These are phyloP conservation scores for Xylariaceae sp. DNA, from an alignment of 2,329 filamentous ascomycete species.

Conservation along the genomic window DNA sequence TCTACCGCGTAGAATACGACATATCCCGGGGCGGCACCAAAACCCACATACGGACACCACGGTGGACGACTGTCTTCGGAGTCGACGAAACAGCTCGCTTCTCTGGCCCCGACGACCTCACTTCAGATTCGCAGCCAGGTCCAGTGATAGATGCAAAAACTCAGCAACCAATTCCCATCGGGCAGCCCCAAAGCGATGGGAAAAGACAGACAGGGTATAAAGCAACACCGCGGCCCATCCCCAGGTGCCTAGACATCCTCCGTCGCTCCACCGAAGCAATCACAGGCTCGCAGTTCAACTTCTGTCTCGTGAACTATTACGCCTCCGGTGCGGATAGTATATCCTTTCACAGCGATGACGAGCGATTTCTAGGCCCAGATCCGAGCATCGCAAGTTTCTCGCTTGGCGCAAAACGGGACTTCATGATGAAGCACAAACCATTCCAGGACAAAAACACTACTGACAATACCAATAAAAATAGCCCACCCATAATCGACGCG, in stretches of 20 bases:
- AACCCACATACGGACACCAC: conserved; percentile 54
- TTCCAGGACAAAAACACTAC: conserved; percentile 20
- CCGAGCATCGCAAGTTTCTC: conserved; percentile 74
- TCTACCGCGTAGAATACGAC: conserved; percentile 71
- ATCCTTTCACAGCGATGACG: conserved; percentile 75
- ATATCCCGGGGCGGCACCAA: conserved; percentile 63
- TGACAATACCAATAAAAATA: conserved; percentile 26
- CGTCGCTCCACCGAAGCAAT: conserved; percentile 60
- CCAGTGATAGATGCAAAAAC: conserved; percentile 42
- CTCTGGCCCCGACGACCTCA: background rate
- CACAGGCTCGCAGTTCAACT: conserved; percentile 68
- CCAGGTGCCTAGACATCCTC: conserved; percentile 63
- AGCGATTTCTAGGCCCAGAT: conserved; percentile 65
- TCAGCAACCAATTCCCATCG: conserved; percentile 37
- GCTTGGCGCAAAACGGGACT: conserved; percentile 68
- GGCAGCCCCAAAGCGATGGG: conserved; percentile 43
- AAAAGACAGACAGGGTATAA: conserved; percentile 4
- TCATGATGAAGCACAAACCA: conserved; percentile 76
- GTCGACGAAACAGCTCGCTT: conserved; percentile 62
- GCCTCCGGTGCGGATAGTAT: conserved; percentile 74
- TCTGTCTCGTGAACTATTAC: conserved; percentile 81
- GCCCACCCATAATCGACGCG: conserved; percentile 26
- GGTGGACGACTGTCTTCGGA: conserved; percentile 57
- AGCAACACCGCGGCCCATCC: conserved; percentile 61
- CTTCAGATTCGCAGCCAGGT: conserved; percentile 14